Conservation (phyloP, 805 yeast genomes). For the Starmerella vaccinii region DNA sequence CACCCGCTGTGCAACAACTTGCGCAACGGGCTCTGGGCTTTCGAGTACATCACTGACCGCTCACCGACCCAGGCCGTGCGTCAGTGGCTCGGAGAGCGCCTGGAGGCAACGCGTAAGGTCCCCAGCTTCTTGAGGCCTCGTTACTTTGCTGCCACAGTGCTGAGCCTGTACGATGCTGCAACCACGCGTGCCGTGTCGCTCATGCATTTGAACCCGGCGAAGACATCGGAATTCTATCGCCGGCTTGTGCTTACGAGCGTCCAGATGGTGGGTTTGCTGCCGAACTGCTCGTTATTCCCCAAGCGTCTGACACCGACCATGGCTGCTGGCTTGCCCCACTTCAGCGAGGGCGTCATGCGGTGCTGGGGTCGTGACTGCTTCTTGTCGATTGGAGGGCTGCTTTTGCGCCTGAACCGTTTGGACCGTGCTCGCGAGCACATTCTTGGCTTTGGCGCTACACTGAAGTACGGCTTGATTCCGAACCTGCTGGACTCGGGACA, state of each 20-base stretch:
- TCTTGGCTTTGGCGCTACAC: conserved; percentile 75
- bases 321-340: conserved; percentile 97
- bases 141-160: conserved; percentile 72
- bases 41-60: conserved; percentile 61
- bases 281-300: conserved; percentile 68
- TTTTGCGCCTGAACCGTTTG: conserved; percentile 64
- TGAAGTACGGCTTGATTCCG: conserved; percentile 92
- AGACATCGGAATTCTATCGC: conserved; percentile 59
- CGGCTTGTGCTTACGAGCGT: conserved; percentile 69
- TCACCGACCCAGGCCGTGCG: conserved; percentile 44
- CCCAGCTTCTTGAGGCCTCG: conserved; percentile 81
- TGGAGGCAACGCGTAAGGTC: conserved; percentile 36
- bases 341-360: conserved; percentile 82
- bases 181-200: conserved; percentile 57
- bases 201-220: conserved; percentile 39
- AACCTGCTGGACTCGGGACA: conserved; percentile 85
- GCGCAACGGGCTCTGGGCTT: conserved; percentile 80
- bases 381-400: conserved; percentile 71
- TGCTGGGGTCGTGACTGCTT: conserved; percentile 99
- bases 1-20: conserved; percentile 76
- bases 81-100: conserved; percentile 57
- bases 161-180: conserved; percentile 74
- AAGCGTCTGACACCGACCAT: conserved; percentile 50
- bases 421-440: conserved; percentile 76
- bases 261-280: conserved; percentile 72